phyloP scores from a whole-genome alignment of 2,329 filamentous ascomycete genomes.

The Monosporascus sp. region DNA sequence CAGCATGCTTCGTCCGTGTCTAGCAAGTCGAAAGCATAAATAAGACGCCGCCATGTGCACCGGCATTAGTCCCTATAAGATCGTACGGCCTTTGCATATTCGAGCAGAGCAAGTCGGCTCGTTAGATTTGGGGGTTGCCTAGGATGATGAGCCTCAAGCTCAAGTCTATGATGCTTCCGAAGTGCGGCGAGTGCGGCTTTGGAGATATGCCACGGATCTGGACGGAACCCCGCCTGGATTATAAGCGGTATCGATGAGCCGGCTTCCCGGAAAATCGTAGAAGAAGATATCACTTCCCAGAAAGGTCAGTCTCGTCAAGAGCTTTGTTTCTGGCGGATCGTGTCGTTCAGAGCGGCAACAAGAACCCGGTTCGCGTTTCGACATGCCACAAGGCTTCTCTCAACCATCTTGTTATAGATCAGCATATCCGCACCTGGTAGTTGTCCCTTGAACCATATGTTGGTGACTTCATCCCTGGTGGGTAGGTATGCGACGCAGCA shows the following conservation, averaged over 20 bases:
- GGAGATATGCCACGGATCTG: too few species aligned
- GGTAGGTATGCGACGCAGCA: slow-evolving; percentile 90
- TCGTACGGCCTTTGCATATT: too few species aligned
- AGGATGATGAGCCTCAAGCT: too few species aligned
- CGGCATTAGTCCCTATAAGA: too few species aligned
- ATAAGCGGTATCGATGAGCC: not conserved
- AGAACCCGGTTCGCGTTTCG: slow-evolving; percentile 38
- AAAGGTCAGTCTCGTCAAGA: slow-evolving; percentile 12
- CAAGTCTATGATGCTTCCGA: too few species aligned
- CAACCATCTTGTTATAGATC: slow-evolving; percentile 36
- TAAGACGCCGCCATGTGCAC: too few species aligned
- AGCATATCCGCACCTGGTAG: slow-evolving; percentile 38
- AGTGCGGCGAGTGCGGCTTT: too few species aligned
- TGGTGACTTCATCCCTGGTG: slow-evolving; percentile 82
- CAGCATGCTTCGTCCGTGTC: too few species aligned
- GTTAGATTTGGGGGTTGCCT: too few species aligned
- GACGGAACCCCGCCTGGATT: too few species aligned
- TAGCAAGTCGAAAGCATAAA: too few species aligned
- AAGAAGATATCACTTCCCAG: not conserved
- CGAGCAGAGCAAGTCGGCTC: too few species aligned
- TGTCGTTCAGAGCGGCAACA: slow-evolving; percentile 33
- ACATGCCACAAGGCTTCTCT: slow-evolving; percentile 37
- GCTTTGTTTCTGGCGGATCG: slow-evolving; percentile 21
- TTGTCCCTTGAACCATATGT: slow-evolving; percentile 85
- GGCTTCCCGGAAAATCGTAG: not conserved